Evolutionary conservation across 306 rosid genomes (phyloP).

Genomic region (Casuarina cunninghamiana): DNA sequence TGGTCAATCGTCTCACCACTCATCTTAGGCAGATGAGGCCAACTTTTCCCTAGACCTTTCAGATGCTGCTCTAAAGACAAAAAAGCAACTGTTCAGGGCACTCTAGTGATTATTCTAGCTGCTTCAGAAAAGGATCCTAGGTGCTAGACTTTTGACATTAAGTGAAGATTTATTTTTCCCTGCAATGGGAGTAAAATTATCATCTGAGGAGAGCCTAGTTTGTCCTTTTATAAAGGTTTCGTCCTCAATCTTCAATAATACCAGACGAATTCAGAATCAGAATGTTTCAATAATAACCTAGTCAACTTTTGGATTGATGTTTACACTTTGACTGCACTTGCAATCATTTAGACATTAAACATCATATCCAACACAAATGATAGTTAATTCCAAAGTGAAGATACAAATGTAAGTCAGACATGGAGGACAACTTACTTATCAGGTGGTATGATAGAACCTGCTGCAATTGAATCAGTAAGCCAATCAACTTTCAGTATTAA

Average conservation of each 20-base stretch:
- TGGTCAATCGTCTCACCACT: background rate
- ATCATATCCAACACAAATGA: background rate
- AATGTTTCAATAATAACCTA: conserved; percentile 6
- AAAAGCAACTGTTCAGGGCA: no score
- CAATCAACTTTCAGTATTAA: conserved; percentile 69
- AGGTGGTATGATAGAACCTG: conserved; percentile 59
- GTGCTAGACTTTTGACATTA: background rate
- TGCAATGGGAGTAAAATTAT: background rate
- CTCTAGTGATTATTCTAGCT: background rate
- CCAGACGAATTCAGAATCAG: background rate
- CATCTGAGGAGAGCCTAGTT: background rate
- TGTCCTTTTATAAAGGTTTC: no score
- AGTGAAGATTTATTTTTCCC: background rate
- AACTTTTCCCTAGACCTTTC: background rate
- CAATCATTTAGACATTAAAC: background rate
- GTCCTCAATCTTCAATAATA: background rate
- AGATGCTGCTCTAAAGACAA: background rate
- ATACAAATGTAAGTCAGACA: background rate
- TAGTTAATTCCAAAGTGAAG: conserved; percentile 15
- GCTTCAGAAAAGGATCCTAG: background rate
- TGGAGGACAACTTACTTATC: conserved; percentile 60
- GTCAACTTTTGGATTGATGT: conserved; percentile 20
- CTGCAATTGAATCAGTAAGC: conserved; percentile 68
- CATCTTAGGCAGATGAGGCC: background rate
- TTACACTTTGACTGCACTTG: conserved; percentile 10